Percentiles rank a stretch among this genome's conserved stretches.
Conservation (phyloP, 345 rosid species). For the Kernera saxatilis region DNA sequence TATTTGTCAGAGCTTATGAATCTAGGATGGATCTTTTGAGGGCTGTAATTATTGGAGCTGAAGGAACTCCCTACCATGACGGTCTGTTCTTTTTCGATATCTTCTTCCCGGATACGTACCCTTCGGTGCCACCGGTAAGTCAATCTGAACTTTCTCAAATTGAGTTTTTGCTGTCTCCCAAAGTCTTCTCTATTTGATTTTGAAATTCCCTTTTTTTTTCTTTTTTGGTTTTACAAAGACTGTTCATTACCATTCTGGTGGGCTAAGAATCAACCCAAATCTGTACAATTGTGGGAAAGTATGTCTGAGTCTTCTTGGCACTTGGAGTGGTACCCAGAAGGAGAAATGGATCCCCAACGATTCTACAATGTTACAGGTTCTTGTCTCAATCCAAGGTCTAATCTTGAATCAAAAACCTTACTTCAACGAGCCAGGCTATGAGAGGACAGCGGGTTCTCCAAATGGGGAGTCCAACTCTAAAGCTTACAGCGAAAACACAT, state of each 20-base stretch:
- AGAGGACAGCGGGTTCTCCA: conserved; percentile 33
- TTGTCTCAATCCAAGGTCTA: conserved; percentile 90
- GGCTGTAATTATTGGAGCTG: conserved; percentile 90
- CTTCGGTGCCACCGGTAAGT: conserved; percentile 69
- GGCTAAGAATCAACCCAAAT: conserved; percentile 85
- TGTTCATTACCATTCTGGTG: conserved; percentile 74
- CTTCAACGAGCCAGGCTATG: conserved; percentile 88
- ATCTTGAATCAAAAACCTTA: conserved; percentile 79
- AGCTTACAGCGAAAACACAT: conserved; percentile 59
- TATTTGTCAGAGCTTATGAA: conserved; percentile 84
- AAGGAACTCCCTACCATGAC: conserved; percentile 93
- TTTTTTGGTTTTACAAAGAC: conserved; percentile 37
- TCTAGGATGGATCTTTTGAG: conserved; percentile 91
- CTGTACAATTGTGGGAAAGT: conserved; percentile 72
- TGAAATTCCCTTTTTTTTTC: neutral
- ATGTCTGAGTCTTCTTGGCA: conserved; percentile 89
- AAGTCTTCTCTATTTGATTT: neutral
- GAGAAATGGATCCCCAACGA: conserved; percentile 82
- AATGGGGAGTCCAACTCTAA: conserved; percentile 41
- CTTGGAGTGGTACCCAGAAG: conserved; percentile 69
- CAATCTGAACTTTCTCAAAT: conserved; percentile 7
- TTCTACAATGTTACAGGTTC: conserved; percentile 84
- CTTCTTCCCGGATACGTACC: conserved; percentile 71
- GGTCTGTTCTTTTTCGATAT: conserved; percentile 93
- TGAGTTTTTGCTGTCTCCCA: neutral